Percentiles rank a stretch among this genome's conserved stretches.
phyloP scores from a whole-genome alignment of 371 early-diverging fungal genomes.

The Vairimorpha necatrix region DNA sequence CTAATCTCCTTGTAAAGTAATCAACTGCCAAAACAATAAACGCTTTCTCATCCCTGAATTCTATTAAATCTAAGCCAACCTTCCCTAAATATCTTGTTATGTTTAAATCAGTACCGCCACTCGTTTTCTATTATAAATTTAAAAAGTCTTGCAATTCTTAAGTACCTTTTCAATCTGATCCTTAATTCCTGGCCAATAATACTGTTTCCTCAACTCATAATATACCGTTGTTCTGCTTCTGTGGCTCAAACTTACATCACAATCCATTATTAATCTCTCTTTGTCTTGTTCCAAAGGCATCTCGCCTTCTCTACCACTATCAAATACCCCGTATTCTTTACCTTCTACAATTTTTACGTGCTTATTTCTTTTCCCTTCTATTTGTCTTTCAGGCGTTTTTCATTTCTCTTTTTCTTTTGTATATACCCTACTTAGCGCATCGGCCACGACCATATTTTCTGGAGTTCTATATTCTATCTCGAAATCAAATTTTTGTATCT shows the following conservation, averaged over 20 bases:
- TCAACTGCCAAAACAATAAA: not conserved
- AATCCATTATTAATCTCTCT: not conserved
- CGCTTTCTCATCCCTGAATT: not conserved
- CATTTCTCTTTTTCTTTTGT: not conserved
- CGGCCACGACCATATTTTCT: constrained; percentile 23
- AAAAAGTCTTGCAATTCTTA: constrained; percentile 25
- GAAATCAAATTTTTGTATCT: constrained; percentile 34
- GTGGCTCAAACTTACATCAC: constrained; percentile 21
- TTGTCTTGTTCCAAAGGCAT: not conserved
- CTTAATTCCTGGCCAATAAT: constrained; percentile 33
- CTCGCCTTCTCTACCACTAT: not conserved
- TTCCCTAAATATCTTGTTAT: not conserved
- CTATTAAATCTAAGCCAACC: not conserved
- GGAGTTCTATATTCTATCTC: constrained; percentile 27
- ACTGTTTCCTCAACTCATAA: constrained; percentile 4
- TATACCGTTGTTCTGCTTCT: constrained; percentile 4
- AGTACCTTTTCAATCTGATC: constrained; percentile 1
- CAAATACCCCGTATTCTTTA: not conserved
- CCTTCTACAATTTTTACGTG: not conserved
- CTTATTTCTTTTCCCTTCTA: not conserved
- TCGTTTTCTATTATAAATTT: constrained; percentile 20
- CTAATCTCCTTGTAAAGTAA: constrained; percentile 26
- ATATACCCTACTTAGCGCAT: constrained; percentile 45
- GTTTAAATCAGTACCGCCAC: not conserved
- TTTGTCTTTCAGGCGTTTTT: not conserved